phyloP scores from a whole-genome alignment of 2,329 filamentous ascomycete genomes.

The Sporothrix mexicana region DNA sequence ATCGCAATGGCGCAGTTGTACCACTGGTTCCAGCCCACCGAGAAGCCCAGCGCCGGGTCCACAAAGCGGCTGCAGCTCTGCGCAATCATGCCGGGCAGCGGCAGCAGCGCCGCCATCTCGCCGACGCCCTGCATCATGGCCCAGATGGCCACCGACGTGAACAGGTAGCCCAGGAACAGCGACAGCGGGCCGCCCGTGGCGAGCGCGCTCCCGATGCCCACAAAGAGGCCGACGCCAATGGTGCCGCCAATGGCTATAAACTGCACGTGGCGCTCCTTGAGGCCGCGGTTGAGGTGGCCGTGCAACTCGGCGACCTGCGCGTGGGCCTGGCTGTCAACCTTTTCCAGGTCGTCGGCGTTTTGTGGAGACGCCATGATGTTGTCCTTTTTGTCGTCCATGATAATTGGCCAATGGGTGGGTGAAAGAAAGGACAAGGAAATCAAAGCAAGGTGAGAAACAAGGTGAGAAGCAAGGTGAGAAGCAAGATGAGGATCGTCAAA shows the following conservation, averaged over 20 bases:
- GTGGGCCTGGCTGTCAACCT: constrained; percentile 16
- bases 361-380: not conserved
- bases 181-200: constrained; percentile 53
- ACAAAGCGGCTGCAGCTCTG: constrained; percentile 69
- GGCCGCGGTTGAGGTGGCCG: constrained; percentile 36
- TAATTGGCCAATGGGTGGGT: not conserved
- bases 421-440: not conserved
- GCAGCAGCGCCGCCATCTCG: constrained; percentile 68
- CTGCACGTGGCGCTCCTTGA: constrained; percentile 56
- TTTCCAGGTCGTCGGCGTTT: constrained; percentile 19
- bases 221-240: constrained; percentile 51
- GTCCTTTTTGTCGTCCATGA: constrained; percentile 18
- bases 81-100: constrained; percentile 67
- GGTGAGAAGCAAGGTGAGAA: not conserved
- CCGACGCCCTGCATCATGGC: constrained; percentile 57
- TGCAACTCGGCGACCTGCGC: constrained; percentile 17
- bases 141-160: constrained; percentile 50
- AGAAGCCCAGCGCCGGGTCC: constrained; percentile 67
- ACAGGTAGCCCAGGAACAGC: constrained; percentile 63
- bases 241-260: constrained; percentile 58
- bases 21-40: constrained; percentile 48
- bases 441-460: not conserved
- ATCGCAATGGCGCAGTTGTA: constrained; percentile 31
- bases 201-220: constrained; percentile 64
- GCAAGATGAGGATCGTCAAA: not conserved